Evolutionary conservation across 495 filamentous ascomycete genomes (phyloP).

Genomic region (Aspergillus hancockii): DNA sequence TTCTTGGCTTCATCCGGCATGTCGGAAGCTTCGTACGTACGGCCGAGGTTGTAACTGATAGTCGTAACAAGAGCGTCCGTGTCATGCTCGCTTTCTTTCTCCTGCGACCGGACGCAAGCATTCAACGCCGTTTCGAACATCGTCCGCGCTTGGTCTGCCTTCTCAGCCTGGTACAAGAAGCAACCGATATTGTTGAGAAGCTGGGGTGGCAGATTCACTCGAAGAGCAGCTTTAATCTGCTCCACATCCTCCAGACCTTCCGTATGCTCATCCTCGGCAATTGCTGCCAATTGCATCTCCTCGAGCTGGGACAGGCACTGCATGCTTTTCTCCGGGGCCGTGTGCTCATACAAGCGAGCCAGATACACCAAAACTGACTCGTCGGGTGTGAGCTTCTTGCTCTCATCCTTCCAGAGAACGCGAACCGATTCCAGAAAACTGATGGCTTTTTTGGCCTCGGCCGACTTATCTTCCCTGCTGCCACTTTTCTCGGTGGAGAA

Average conservation of each 20-base stretch:
- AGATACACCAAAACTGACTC: conserved; percentile 90
- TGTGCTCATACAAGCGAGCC: conserved; percentile 82
- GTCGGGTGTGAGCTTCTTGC: conserved; percentile 77
- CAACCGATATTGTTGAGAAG: conserved; percentile 96
- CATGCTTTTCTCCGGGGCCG: conserved; percentile 84
- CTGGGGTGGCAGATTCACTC: conserved; percentile 80
- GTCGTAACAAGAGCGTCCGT: conserved; percentile 89
- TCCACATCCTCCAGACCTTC: conserved; percentile 65
- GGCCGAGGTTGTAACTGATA: conserved; percentile 93
- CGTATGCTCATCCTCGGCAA: conserved; percentile 67
- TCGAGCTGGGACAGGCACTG: conserved; percentile 89
- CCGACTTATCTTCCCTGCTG: conserved; percentile 82
- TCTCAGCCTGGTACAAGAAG: conserved; percentile 87
- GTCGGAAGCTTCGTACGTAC: conserved; percentile 87
- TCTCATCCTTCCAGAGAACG: conserved; percentile 87
- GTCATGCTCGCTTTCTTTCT: conserved; percentile 62
- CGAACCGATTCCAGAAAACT: conserved; percentile 78
- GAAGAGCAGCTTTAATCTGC: conserved; percentile 58
- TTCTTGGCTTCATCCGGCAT: conserved; percentile 79
- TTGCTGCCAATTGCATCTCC: conserved; percentile 75
- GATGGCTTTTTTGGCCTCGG: conserved; percentile 80
- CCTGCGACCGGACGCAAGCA: conserved; percentile 74
- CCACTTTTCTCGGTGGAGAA: conserved; percentile 72
- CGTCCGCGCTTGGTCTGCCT: conserved; percentile 74
- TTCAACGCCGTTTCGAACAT: conserved; percentile 86